Percentiles rank a stretch among this genome's conserved stretches.
Evolutionary conservation across 192 early-diverging fungal genomes (phyloP).

Genomic region (Coemansia sp.): DNA sequence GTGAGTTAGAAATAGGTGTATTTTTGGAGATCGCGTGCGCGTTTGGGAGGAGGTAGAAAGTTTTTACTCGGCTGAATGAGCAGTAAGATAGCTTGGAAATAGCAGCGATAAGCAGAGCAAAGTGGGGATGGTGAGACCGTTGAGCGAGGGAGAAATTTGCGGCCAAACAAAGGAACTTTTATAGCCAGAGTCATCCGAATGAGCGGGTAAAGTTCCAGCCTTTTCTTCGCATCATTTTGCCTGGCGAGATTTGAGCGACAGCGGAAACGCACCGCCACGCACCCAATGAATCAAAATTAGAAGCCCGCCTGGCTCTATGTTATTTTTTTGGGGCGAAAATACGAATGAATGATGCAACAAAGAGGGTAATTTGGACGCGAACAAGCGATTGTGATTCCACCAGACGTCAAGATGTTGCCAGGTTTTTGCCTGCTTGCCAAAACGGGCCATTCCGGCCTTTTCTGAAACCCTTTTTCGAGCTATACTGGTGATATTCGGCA

Average conservation of each 20-base stretch:
- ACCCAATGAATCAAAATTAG: constrained; percentile 13
- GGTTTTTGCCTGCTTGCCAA: not conserved
- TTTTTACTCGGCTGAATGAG: not conserved
- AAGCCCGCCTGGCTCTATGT: constrained; percentile 1
- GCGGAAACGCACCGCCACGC: constrained; percentile 12
- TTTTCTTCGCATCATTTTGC: not conserved
- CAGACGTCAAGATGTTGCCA: not conserved
- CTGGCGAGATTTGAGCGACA: not conserved
- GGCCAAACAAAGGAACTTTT: constrained; percentile 10
- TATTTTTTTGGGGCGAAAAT: constrained; percentile 8
- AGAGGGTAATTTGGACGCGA: constrained; percentile 1
- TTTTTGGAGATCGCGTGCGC: constrained; percentile 4
- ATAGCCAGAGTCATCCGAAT: not conserved
- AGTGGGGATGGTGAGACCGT: constrained; percentile 2
- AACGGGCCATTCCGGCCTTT: not conserved
- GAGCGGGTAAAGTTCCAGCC: not conserved
- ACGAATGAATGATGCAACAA: constrained; percentile 12
- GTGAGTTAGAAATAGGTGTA: constrained; percentile 1
- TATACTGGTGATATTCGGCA: not conserved
- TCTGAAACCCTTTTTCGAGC: not conserved
- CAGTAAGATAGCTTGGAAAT: constrained; percentile 7
- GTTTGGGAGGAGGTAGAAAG: not conserved
- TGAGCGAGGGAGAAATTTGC: not conserved
- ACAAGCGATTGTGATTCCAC: not conserved
- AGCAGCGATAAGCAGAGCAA: not conserved